Conservation (phyloP, 2,329 filamentous ascomycete genomes). For the Cryphonectria carpinicola region DNA sequence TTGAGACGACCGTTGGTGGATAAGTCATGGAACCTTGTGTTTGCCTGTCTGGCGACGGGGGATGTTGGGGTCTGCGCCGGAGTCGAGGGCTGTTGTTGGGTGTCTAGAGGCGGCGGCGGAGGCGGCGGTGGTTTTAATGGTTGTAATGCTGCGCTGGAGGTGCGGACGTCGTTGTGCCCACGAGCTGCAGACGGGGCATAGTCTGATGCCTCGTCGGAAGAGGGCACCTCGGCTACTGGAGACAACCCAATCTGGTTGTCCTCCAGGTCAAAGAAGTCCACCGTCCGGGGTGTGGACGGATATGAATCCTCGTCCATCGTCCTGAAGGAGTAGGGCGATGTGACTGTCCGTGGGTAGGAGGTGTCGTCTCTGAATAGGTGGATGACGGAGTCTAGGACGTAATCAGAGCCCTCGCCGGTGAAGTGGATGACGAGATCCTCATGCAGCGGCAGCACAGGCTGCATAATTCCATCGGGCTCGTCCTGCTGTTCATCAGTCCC, state of each 20-base stretch:
- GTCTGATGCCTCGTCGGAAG: conserved; percentile 40
- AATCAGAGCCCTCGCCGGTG: conserved; percentile 47
- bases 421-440: conserved; percentile 64
- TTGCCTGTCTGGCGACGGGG: conserved; percentile 16
- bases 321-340: conserved; percentile 18
- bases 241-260: conserved; percentile 19
- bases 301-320: conserved; percentile 23
- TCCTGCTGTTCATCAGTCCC: conserved; percentile 38
- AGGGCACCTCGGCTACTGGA: conserved; percentile 19
- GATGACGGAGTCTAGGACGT: conserved; percentile 51
- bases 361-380: conserved; percentile 49
- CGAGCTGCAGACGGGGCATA: conserved; percentile 51
- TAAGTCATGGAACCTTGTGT: conserved; percentile 52
- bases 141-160: conserved; percentile 26
- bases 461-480: conserved; percentile 36
- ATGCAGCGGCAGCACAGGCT: conserved; percentile 53
- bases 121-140: conserved; percentile 32
- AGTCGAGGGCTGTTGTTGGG: conserved; percentile 41
- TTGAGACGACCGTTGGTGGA: conserved; percentile 46
- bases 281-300: conserved; percentile 26
- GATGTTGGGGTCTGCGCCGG: conserved; percentile 43
- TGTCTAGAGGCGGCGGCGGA: conserved; percentile 33
- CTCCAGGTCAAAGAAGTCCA: conserved; percentile 26
- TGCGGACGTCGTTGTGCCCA: conserved; percentile 1
- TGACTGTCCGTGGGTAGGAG: conserved; percentile 36